Conservation (phyloP, 2,329 filamentous ascomycete genomes). For the Domatiomyces globalis region DNA sequence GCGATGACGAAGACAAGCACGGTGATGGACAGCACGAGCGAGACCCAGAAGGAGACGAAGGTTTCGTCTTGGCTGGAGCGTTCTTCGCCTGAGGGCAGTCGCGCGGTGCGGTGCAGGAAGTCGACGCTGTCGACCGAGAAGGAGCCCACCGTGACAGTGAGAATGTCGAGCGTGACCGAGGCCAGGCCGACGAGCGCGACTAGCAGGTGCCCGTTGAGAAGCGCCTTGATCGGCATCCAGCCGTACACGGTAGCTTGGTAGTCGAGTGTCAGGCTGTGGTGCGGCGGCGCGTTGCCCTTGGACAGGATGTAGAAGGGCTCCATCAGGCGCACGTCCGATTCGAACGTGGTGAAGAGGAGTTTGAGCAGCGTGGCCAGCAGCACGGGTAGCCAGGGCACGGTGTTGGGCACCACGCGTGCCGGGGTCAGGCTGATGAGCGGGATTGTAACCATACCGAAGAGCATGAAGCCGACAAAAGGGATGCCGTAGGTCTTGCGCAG, state of each 20-base stretch:
- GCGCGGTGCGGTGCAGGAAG: constrained; percentile 20
- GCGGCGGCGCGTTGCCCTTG: constrained; percentile 29
- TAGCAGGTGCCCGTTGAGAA: constrained; percentile 32
- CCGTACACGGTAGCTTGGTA: constrained; percentile 37
- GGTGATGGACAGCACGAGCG: constrained; percentile 45
- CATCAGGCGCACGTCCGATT: constrained; percentile 34
- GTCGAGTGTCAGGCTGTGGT: constrained; percentile 34
- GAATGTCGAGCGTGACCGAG: constrained; percentile 32
- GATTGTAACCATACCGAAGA: constrained; percentile 26
- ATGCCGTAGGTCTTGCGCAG: constrained; percentile 28
- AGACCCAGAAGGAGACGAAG: constrained; percentile 50
- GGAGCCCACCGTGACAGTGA: constrained; percentile 35
- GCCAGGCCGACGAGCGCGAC: constrained; percentile 32
- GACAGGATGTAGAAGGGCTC: constrained; percentile 36
- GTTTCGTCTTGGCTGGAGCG: constrained; percentile 30
- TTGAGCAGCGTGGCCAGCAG: constrained; percentile 33
- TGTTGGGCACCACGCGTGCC: constrained; percentile 26
- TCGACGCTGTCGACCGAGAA: constrained; percentile 32
- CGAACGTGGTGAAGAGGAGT: constrained; percentile 34
- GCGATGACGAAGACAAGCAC: constrained; percentile 53
- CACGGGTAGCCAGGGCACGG: constrained; percentile 32
- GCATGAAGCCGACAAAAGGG: constrained; percentile 28
- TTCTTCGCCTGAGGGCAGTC: constrained; percentile 8
- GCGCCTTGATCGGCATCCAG: constrained; percentile 29
- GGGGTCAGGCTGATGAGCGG: constrained; percentile 31